Evolutionary conservation across 148 eudicot genomes (phyloP).

Genomic region (Amaranthus hypochondriacus): DNA sequence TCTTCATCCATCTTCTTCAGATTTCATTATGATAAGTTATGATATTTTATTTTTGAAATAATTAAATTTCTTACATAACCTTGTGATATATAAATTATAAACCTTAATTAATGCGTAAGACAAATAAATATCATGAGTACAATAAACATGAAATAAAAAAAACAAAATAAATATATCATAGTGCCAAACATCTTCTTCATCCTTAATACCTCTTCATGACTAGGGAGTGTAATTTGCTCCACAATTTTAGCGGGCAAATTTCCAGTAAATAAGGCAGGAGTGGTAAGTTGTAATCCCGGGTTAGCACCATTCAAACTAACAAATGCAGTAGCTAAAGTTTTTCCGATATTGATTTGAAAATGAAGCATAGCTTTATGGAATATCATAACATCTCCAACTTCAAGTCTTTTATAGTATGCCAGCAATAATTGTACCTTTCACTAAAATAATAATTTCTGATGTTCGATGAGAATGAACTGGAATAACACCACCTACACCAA

Average conservation of each 20-base stretch:
- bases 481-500: too few relatives aligned
- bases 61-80: too few relatives aligned
- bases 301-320: constrained; percentile 12
- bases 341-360: constrained; percentile 8
- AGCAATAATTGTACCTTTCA: neutral
- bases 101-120: too few relatives aligned
- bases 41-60: too few relatives aligned
- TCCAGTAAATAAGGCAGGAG: neutral
- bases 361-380: constrained; percentile 1
- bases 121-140: too few relatives aligned
- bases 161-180: too few relatives aligned
- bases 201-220: neutral
- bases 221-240: neutral
- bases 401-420: constrained; percentile 8
- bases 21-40: too few relatives aligned
- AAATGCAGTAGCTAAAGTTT: neutral
- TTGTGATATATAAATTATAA: too few relatives aligned
- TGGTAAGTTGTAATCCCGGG: neutral
- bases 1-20: too few relatives aligned
- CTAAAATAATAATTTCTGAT: constrained; percentile 1
- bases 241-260: neutral
- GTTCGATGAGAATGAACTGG: too few relatives aligned
- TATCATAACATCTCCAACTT: constrained; percentile 1
- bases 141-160: too few relatives aligned
- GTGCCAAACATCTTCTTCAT: neutral